Base-by-base conservation (phyloP, 2,329 filamentous ascomycete genomes). In the Neurospora sp. region DNA sequence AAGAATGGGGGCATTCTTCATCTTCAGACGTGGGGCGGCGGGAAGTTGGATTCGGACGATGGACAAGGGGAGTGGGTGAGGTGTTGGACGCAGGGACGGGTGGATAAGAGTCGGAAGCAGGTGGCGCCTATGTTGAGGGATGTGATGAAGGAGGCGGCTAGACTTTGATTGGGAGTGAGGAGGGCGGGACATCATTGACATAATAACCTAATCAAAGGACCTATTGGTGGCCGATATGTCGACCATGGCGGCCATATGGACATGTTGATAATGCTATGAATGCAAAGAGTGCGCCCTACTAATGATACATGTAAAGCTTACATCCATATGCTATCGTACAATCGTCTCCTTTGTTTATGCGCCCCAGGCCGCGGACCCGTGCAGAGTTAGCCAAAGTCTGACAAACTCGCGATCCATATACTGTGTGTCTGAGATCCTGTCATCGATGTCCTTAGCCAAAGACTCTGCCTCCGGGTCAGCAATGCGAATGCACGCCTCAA, bases 61-160 rank as follows among this genome's bases (percentile, higher is more conserved):
- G 73, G 72, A 28, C 75, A 78, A 5, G 78, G 75, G 1, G 77
- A 82, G 67, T 87, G 83, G 82, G 83, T 88, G 74, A 83, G 82
- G 71, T 87, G 88, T 33, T 95, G 92, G 92, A 82, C 80, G 74
- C 92, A 95, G 80, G 82, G 83, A 23, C 84, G 86, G 71, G 75
- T 90, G 57, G 85, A 85, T 65, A 81, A 86, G 70, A 90, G 88
- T 74, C 82, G 89, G 73, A 91, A 91, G 79, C 89, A 92, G 78
- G 84, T 95, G 36, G 89, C 87, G 39, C 87, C 91, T 12, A 82
- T 91, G 74, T 75, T 91, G 76, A 85, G 88, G 70, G 85, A 90
- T 73, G 84, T 83, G 0, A 81, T 88, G 77, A 80, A 79, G 73
- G 74, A 73, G 65, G 70, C 70, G 19, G 72, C 75, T n/a, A 78